Conservation (phyloP, 305 asterid genomes). For the Euphrasia arctica region DNA sequence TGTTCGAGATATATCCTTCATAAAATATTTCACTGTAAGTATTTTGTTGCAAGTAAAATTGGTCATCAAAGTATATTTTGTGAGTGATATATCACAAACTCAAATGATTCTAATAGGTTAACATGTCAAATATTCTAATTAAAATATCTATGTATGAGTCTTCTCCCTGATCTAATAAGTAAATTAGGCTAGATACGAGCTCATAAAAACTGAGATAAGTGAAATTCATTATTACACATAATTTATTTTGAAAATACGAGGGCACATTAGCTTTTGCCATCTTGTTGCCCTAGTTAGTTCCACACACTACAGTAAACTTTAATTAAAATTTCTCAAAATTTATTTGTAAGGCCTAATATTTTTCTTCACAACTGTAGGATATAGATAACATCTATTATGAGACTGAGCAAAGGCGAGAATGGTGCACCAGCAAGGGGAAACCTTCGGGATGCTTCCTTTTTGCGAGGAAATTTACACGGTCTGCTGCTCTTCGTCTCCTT, state of each 20-base stretch:
- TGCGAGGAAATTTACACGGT: conserved; percentile 68
- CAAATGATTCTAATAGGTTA: neutral
- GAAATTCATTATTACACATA: too few relatives aligned
- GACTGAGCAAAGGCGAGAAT: conserved; percentile 68
- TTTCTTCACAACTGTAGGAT: conserved; percentile 33
- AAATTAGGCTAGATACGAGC: neutral
- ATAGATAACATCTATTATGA: conserved; percentile 56
- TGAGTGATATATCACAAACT: neutral
- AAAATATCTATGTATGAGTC: neutral
- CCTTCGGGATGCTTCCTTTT: conserved; percentile 74
- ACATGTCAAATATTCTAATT: neutral
- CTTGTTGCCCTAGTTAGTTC: too few relatives aligned
- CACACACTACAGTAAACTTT: neutral
- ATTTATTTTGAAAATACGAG: too few relatives aligned
- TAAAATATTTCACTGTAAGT: neutral
- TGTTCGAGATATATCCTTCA: neutral
- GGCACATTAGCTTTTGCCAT: too few relatives aligned
- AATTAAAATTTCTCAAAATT: neutral
- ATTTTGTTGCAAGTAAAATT: neutral
- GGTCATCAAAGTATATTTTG: neutral
- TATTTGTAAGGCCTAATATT: conserved; percentile 3
- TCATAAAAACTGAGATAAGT: neutral
- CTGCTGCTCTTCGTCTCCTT: conserved; percentile 66
- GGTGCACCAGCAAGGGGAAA: conserved; percentile 70
- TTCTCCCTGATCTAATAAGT: too few relatives aligned